These are phyloP conservation scores for Fusarium albidum DNA, from an alignment of 2,329 filamentous ascomycete genomes.

Conservation along the genomic window DNA sequence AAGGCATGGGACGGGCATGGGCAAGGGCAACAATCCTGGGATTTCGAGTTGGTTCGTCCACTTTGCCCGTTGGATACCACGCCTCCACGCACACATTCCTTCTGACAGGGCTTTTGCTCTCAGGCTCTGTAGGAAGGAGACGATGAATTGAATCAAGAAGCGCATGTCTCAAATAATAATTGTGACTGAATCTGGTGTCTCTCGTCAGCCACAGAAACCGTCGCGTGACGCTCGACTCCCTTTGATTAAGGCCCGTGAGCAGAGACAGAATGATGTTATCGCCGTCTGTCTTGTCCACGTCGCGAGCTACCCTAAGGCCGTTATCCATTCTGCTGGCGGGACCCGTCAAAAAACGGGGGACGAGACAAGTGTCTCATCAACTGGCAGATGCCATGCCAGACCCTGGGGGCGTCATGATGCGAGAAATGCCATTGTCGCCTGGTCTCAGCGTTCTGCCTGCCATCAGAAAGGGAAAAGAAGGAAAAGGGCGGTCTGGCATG, in stretches of 20 bases:
- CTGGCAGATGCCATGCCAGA: slow-evolving; percentile 35
- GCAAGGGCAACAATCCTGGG: background rate
- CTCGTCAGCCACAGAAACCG: slow-evolving; percentile 17
- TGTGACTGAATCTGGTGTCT: slow-evolving; percentile 10
- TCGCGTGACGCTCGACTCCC: slow-evolving; percentile 13
- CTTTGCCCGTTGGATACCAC: slow-evolving; percentile 17
- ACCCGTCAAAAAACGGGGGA: slow-evolving; percentile 8
- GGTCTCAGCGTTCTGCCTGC: slow-evolving; percentile 21
- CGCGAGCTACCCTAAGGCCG: slow-evolving; percentile 28
- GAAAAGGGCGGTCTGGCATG: slow-evolving; percentile 39
- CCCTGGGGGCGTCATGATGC: slow-evolving; percentile 30
- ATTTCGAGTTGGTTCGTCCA: slow-evolving; percentile 3
- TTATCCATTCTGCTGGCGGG: slow-evolving; percentile 2
- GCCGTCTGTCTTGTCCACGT: slow-evolving; percentile 16
- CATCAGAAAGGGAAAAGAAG: too few relatives aligned
- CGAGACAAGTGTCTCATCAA: slow-evolving; percentile 33
- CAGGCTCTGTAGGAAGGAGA: background rate
- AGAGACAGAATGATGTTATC: background rate
- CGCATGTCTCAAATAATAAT: background rate
- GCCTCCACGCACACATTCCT: slow-evolving; percentile 11
- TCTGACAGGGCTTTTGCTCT: background rate
- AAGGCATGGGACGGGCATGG: slow-evolving; percentile 27
- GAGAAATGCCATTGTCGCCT: slow-evolving; percentile 24
- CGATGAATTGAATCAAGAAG: too few relatives aligned
- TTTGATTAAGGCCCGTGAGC: background rate